Base-by-base conservation (phyloP, 805 yeast genomes). In the Zygotorulaspora chibaensis region DNA sequence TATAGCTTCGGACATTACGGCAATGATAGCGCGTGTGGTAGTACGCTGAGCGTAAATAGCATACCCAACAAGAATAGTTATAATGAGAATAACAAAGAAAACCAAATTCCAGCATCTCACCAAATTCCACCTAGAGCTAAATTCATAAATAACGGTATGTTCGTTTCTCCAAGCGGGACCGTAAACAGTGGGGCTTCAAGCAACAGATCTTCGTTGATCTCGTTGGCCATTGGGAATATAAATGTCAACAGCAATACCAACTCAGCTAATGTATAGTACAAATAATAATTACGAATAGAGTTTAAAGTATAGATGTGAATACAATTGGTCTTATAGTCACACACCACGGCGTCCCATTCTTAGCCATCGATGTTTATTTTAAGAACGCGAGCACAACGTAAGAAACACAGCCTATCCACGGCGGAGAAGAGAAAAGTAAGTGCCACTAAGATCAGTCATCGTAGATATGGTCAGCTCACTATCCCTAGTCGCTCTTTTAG, bases 51-150 rank as follows among this genome's bases (percentile, higher is more conserved):
- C 47, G 59, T 61, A 25, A 55, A 59, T 44, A 57, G 64, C 42
- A 47, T 56, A 35, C 54, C 61, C 15, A 52, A 50, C 40, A 51
- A 51, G 38, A 43, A 36, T 18, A 38, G 35, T 3, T 45, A 35
- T 36, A 42, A 35, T 40, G 57, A 53, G 39, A 50, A 47, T 35
- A 54, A 59, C 42, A 59, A 59, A 45, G 64, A 59, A 38, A 59
- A 59, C 41, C 55, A 51, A 25, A 47, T 50, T 30, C 59, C 61
- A 15, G 42, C 48, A 28, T 34, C 48, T 11, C 54, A 51, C 31
- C 54, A 47, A 23, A 45, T 55, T 10, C 66, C 63, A 17, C 66
- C 65, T 33, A 56, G 61, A 43, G 60, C 63, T 8, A 61, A 58
- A 51, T 61, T 61, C 40, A 50, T 55, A 16, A 54, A 47, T 27